These are phyloP conservation scores for Cercospora berteroae DNA, from an alignment of 2,329 filamentous ascomycete genomes.

Conservation along the genomic window DNA sequence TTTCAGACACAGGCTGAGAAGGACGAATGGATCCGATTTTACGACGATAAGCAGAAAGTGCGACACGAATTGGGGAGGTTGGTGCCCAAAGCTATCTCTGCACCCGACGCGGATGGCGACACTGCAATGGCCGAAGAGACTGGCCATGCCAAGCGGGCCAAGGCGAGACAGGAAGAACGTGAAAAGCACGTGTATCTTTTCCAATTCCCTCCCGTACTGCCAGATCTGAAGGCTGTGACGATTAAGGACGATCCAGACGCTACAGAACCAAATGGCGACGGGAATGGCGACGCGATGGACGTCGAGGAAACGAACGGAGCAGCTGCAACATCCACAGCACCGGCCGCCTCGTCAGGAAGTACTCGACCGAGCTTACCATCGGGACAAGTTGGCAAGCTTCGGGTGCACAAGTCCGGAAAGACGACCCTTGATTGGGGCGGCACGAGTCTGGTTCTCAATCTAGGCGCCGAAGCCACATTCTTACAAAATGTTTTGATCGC, in stretches of 20 bases:
- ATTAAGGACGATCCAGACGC: slow-evolving; percentile 34
- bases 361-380: slow-evolving; percentile 46
- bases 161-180: slow-evolving; percentile 40
- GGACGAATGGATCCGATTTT: slow-evolving; percentile 51
- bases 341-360: slow-evolving; percentile 24
- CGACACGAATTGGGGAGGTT: slow-evolving; percentile 48
- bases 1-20: slow-evolving; percentile 55
- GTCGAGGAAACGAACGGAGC: slow-evolving; percentile 20
- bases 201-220: slow-evolving; percentile 63
- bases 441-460: slow-evolving; percentile 56
- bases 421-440: slow-evolving; percentile 64
- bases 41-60: slow-evolving; percentile 48
- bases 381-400: slow-evolving; percentile 60
- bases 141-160: slow-evolving; percentile 17
- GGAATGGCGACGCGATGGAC: slow-evolving; percentile 25
- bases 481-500: slow-evolving; percentile 58
- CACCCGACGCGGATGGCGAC: slow-evolving; percentile 45
- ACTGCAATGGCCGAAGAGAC: slow-evolving; percentile 38
- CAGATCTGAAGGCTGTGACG: slow-evolving; percentile 50
- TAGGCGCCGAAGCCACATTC: slow-evolving; percentile 57
- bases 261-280: slow-evolving; percentile 12
- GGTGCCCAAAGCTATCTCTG: slow-evolving; percentile 31
- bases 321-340: slow-evolving; percentile 3
- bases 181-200: slow-evolving; percentile 61
- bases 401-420: slow-evolving; percentile 60